phyloP scores from a whole-genome alignment of 306 rosid genomes.

The Trifolium subterraneum region DNA sequence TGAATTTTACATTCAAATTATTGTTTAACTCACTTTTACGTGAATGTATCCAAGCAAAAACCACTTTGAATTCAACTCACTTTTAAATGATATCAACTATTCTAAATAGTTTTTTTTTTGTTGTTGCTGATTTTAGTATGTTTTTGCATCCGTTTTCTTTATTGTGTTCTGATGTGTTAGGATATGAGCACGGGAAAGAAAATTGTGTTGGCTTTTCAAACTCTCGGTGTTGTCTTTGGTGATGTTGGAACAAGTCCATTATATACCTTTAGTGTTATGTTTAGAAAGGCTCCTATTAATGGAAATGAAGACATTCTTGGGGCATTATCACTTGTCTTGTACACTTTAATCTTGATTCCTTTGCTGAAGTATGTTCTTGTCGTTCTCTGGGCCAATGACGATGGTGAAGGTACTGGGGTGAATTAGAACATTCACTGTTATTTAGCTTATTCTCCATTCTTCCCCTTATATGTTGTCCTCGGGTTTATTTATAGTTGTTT shows the following conservation, averaged over 20 bases:
- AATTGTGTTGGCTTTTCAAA: constrained; percentile 78
- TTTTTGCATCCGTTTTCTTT: constrained; percentile 21
- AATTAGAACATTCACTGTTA: background rate
- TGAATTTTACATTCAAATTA: background rate
- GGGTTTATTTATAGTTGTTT: constrained; percentile 33
- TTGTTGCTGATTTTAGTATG: background rate
- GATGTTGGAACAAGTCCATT: constrained; percentile 99
- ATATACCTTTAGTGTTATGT: constrained; percentile 94
- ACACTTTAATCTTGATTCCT: constrained; percentile 92
- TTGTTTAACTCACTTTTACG: background rate
- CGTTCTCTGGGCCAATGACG: constrained; percentile 96
- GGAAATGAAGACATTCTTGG: constrained; percentile 90
- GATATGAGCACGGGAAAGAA: constrained; percentile 74
- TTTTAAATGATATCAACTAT: background rate
- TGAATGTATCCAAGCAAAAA: background rate
- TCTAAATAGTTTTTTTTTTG: background rate
- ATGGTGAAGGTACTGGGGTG: constrained; percentile 81
- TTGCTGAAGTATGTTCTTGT: constrained; percentile 90
- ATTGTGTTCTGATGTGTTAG: constrained; percentile 51
- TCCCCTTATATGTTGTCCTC: constrained; percentile 4
- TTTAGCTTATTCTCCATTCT: background rate
- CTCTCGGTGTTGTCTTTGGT: constrained; percentile 98
- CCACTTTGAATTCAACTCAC: background rate
- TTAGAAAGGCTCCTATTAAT: constrained; percentile 86
- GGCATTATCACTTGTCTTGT: constrained; percentile 86